Evolutionary conservation across 2,329 filamentous ascomycete genomes (phyloP).

Genomic region (Neofusicoccum sp.): DNA sequence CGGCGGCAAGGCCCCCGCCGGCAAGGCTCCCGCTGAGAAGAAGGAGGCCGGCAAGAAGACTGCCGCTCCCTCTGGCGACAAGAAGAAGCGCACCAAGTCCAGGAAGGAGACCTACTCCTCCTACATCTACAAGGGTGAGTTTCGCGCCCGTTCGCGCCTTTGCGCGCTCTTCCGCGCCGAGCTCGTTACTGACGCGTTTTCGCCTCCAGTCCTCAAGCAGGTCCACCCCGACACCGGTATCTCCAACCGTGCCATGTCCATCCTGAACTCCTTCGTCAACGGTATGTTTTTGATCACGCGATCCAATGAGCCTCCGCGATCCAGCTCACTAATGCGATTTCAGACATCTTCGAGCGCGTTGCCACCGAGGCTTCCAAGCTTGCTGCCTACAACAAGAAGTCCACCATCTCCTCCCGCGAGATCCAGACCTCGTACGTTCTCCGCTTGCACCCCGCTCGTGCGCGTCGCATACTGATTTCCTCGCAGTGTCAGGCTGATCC

Average conservation of each 20-base stretch:
- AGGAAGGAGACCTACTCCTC: slow-evolving; percentile 99
- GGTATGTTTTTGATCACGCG: slow-evolving; percentile 59
- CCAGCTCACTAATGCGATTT: slow-evolving; percentile 28
- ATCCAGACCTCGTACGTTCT: slow-evolving; percentile 87
- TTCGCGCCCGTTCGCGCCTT: slow-evolving; percentile 26
- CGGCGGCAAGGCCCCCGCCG: slow-evolving; percentile 87
- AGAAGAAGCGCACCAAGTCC: slow-evolving; percentile 99
- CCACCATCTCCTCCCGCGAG: slow-evolving; percentile 97
- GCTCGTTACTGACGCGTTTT: slow-evolving; percentile 41
- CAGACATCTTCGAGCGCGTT: slow-evolving; percentile 99
- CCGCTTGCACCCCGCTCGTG: neutral
- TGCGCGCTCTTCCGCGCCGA: slow-evolving; percentile 22
- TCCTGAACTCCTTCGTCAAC: slow-evolving; percentile 99
- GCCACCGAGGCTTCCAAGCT: slow-evolving; percentile 99
- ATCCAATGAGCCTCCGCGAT: slow-evolving; percentile 17
- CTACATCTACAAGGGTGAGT: slow-evolving; percentile 99
- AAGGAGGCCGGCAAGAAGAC: slow-evolving; percentile 99
- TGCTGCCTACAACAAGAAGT: slow-evolving; percentile 99
- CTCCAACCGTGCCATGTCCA: slow-evolving; percentile 99
- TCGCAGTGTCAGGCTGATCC: slow-evolving; percentile 82
- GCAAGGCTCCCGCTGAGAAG: slow-evolving; percentile 89
- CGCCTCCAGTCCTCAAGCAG: slow-evolving; percentile 87
- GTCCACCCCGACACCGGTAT: slow-evolving; percentile 99
- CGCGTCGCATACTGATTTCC: slow-evolving; percentile 31
- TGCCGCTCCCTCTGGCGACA: slow-evolving; percentile 84